Conservation (phyloP, 163 green algal species). For the Prototheca wickerhamii region DNA sequence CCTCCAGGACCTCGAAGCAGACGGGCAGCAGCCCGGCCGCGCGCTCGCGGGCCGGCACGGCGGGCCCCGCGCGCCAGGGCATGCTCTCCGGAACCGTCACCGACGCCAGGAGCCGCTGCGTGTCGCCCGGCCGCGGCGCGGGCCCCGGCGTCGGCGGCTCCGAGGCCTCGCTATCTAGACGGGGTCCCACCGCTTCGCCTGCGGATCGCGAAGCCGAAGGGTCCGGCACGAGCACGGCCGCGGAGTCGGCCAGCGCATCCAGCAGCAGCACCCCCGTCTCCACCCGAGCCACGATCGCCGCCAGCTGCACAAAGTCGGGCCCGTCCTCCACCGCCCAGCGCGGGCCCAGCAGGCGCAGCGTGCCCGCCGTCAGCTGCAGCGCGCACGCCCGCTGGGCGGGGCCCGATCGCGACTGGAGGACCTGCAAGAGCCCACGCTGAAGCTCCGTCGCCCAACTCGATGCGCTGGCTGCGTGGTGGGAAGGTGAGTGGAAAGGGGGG, state of each 20-base stretch:
- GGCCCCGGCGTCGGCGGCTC: no score
- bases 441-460: conserved; percentile 33
- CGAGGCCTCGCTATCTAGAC: no score
- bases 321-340: conserved; percentile 31
- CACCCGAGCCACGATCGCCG: conserved; percentile 21
- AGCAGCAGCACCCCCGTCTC: conserved; percentile 29
- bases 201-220: no score
- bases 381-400: conserved; percentile 40
- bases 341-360: conserved; percentile 27
- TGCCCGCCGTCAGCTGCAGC: conserved; percentile 43
- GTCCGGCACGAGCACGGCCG: conserved; percentile 4
- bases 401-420: conserved; percentile 39
- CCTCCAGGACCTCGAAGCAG: conserved; percentile 51
- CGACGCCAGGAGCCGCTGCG: no score
- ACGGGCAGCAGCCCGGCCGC: conserved; percentile 40
- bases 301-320: conserved; percentile 30
- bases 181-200: no score
- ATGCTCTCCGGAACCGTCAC: conserved; percentile 1
- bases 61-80: conserved; percentile 9
- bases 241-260: conserved; percentile 23
- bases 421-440: conserved; percentile 29
- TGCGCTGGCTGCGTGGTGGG: neutral
- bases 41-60: conserved; percentile 23
- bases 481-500: neutral
- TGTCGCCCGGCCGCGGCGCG: no score